Conservation (phyloP, 495 filamentous ascomycete genomes). For the Hypoxylon lienhwacheense region DNA sequence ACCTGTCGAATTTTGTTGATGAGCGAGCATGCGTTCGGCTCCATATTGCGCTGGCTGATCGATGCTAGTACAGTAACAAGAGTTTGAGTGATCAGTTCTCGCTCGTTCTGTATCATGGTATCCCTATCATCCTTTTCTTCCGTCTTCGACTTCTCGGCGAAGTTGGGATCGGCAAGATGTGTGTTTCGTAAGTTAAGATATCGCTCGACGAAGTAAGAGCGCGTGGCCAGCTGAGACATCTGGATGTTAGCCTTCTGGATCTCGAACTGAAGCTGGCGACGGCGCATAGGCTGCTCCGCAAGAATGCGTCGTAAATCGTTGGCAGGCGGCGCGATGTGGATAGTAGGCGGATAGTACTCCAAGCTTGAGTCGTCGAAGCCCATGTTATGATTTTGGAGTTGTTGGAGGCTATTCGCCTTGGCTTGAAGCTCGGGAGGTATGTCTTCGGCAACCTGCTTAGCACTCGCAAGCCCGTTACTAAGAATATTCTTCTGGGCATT, state of each 20-base stretch:
- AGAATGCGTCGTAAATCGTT: constrained; percentile 45
- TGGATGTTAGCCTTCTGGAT: constrained; percentile 87
- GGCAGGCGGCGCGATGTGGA: constrained; percentile 36
- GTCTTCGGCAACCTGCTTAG: constrained; percentile 61
- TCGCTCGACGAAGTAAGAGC: constrained; percentile 80
- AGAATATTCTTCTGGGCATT: constrained; percentile 66
- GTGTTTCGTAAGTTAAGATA: constrained; percentile 69
- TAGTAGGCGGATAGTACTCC: constrained; percentile 44
- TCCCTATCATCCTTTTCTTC: constrained; percentile 45
- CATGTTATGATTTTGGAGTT: constrained; percentile 24
- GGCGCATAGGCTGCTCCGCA: constrained; percentile 42
- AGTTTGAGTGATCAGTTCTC: constrained; percentile 73
- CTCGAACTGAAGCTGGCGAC: constrained; percentile 67
- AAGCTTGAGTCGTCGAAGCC: constrained; percentile 38
- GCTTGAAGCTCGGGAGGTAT: constrained; percentile 65
- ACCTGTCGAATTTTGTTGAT: constrained; percentile 73
- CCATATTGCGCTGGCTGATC: constrained; percentile 77
- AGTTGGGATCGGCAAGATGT: constrained; percentile 42
- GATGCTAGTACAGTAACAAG: constrained; percentile 68
- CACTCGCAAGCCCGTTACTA: constrained; percentile 60
- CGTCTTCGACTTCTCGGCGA: constrained; percentile 24
- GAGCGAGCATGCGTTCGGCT: constrained; percentile 76
- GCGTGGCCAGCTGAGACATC: constrained; percentile 69
- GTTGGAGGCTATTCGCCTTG: constrained; percentile 35
- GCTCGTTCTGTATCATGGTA: constrained; percentile 64